Base-by-base conservation (phyloP, 495 filamentous ascomycete genomes). In the Coniosporium apollinis region DNA sequence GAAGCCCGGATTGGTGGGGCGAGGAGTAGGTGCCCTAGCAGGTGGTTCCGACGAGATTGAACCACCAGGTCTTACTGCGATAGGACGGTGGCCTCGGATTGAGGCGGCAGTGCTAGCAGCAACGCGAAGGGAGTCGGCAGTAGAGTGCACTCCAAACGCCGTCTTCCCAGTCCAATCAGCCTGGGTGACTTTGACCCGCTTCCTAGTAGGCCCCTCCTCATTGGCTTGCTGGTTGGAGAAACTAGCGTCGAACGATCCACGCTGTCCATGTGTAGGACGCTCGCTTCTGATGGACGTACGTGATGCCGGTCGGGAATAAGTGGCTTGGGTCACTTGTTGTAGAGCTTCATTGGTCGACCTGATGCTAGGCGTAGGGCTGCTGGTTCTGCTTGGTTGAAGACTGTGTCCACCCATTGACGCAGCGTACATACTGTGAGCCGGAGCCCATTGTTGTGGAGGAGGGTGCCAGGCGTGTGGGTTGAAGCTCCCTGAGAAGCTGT, bases 91-190 rank as follows among this genome's bases (percentile, higher is more conserved):
- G 28, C 77, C 73, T n/a, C 84, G 80, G 38, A 94, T 66, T 5
- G 85, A 91, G 13, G 81, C 81, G 20, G 84, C 72, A 11, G 82
- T 87, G 52, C 82, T 89, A 14, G 85, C 85, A 43, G 79, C 74
- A 8, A 92, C 82, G 36, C 85, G 67, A n/a, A 94, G 60, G 5
- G 84, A 91, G 24, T 82, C 79, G 9, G 30, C 30, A n/a, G n/a
- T n/a, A 14, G 74, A 68, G 30, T 72, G 73, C 19, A 69, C 63
- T 28, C 74, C 79, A 47, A 89, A 72, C 4, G 76, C 68, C 4
- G 72, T 66, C 30, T 72, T 76, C 19, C 69, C 71, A 25, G 65
- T 74, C 58, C 74, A 72, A 22, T 78, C 70, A 3, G 76, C 70
- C 49, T 74, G 71, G 17, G 67, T 79, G 17, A 78, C 59, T 44